Percentiles rank a stretch among this genome's conserved stretches.
Evolutionary conservation across 2,329 filamentous ascomycete species (phyloP).

Genomic region (Neoascochyta sp.): DNA sequence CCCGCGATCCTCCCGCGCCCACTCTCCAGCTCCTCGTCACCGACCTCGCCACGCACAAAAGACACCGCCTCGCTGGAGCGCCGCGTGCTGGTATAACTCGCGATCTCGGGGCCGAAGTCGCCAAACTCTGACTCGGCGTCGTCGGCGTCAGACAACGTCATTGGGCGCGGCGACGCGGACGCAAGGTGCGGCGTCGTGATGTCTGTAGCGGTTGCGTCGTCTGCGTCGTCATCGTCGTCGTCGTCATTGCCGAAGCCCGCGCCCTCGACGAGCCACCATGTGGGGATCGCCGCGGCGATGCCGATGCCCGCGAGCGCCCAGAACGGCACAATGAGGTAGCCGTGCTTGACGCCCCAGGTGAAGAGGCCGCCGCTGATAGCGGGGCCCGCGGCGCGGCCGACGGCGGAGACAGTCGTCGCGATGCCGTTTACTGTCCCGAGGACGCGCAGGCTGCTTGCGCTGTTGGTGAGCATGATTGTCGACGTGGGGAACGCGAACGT

Average conservation of each 20-base stretch:
- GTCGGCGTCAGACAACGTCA: constrained; percentile 10
- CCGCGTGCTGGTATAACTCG: constrained; percentile 33
- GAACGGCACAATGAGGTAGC: constrained; percentile 77
- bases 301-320: constrained; percentile 69
- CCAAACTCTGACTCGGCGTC: constrained; percentile 41
- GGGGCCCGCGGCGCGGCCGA: constrained; percentile 77
- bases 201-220: constrained; percentile 13
- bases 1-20: constrained; percentile 27
- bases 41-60: constrained; percentile 21
- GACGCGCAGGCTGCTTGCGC: constrained; percentile 67
- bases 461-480: constrained; percentile 89
- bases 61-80: constrained; percentile 23
- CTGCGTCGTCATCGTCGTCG: constrained; percentile 35
- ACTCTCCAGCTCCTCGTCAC: constrained; percentile 9
- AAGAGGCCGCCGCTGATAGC: constrained; percentile 70
- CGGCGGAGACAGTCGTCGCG: constrained; percentile 74
- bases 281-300: constrained; percentile 63
- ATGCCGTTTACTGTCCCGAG: constrained; percentile 89
- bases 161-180: background rate
- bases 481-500: constrained; percentile 87
- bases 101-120: constrained; percentile 25
- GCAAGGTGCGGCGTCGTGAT: too few relatives aligned
- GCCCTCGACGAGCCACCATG: constrained; percentile 70
- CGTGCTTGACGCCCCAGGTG: constrained; percentile 68
- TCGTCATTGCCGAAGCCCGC: constrained; percentile 56